Evolutionary conservation across 805 yeast genomes (phyloP), one percentile per base, ranked within the genome.

Genomic region (Scheffersomyces stipitis): DNA sequence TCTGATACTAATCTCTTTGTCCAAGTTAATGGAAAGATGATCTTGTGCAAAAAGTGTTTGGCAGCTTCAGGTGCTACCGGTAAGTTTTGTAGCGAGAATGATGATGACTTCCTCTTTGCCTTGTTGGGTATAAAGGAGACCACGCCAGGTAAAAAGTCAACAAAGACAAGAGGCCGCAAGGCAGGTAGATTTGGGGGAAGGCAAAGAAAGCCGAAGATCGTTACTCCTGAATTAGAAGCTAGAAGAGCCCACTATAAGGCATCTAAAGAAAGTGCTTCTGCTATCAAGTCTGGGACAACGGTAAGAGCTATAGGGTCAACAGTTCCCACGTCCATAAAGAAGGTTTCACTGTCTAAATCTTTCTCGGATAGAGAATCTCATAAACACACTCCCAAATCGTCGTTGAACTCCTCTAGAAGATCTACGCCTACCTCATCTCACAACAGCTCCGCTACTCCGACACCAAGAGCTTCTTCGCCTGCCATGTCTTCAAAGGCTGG

Each of bases 61-160:
- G 52, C 50, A 3, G 52, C 54, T 3, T 39, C 45, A 27, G 36
- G 20, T n/a, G 22, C 34, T 16, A 31, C 39, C 0, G 16, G 35
- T 4, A 46, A 44, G 4, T 69, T 68, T 39, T 58, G 68, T 1
- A 68, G 75, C 36, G 82, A 78, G 46, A 53, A 60, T 18, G 71
- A 69, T 37, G 78, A 73, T 10, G 62, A 50, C 15, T 78, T 78
- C 41, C 53, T 78, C 14, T 71, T 62, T 33, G 69, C 61, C 10
- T 58, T 73, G 18, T 54, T 79, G 20, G 80, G 80, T 0, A 64
- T 78, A 27, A 73, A 70, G 44, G 81, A 69, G 36, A 50, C 49
- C 31, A 45, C 50, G 4, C 55, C 66, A 5, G 38, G 52, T 10
- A 51, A 52, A 26, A 37, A 48, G 24, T 35, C 39, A 7, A 37